Percentiles rank a stretch among this genome's conserved stretches.
Evolutionary conservation across 352 stramenopile genomes (phyloP).

Genomic region (Phytophthora sp.): DNA sequence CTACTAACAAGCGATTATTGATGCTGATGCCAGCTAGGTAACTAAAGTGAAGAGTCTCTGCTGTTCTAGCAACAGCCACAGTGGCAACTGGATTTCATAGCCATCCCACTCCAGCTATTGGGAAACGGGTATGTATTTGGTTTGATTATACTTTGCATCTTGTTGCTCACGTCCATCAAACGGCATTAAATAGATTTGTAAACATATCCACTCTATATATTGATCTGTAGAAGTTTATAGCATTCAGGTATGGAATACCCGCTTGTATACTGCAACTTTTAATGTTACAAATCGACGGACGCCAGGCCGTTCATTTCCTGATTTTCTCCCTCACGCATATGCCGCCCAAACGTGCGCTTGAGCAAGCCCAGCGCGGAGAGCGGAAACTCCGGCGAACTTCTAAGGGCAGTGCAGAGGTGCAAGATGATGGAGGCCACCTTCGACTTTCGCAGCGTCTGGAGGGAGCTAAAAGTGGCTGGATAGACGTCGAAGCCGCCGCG

Average conservation of each 20-base stretch:
- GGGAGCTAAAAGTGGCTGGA: slow-evolving; percentile 4
- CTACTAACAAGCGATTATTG: too few relatives aligned
- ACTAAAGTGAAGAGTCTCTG: too few relatives aligned
- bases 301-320: background rate
- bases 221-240: background rate
- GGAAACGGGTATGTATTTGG: too few relatives aligned
- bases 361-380: background rate
- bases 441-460: slow-evolving; percentile 13
- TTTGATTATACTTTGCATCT: too few relatives aligned
- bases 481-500: slow-evolving; percentile 6
- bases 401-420: background rate
- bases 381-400: background rate
- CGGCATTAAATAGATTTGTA: too few relatives aligned
- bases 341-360: background rate
- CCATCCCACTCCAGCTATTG: too few relatives aligned
- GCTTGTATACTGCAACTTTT: background rate
- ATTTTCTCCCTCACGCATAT: background rate
- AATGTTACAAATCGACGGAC: background rate
- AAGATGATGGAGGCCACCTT: background rate
- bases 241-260: background rate
- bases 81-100: too few relatives aligned
- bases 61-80: too few relatives aligned
- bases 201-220: slow-evolving; percentile 1
- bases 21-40: too few relatives aligned
- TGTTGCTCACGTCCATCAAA: too few relatives aligned